Evolutionary conservation across 768 basidiomycete species (phyloP), one percentile per base, ranked within the genome.

Genomic region (Ephemerocybe angulata): DNA sequence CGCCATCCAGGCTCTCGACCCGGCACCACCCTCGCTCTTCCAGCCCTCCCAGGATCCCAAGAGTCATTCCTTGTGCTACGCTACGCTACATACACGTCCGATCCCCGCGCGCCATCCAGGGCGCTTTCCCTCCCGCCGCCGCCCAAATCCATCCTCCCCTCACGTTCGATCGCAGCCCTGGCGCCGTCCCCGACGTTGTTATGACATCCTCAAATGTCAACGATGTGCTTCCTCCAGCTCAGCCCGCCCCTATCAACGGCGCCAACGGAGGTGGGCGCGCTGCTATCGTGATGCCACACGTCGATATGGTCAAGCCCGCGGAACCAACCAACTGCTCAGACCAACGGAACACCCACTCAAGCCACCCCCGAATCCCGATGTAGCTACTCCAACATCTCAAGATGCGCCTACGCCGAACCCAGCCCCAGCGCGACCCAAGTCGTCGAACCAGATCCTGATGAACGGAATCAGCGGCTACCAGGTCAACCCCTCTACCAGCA

Each of bases 1-100:
- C 82, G 95, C 61, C 88, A 85, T 67, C 83, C 79, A 13, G 92
- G 40, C n/a, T 53, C 19, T 35, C 65, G 47, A 54, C 55, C 27
- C 52, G 50, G 48, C 44, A 53, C 51, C 55, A 60, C n/a, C n/a
- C n/a, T n/a, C 53, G 93, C 81, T 15, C 19, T 22, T 38, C 2
- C 41, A 43, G 50, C 22, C 4, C 21, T 29, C 54, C 60, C 25
- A 22, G 25, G 21, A 24, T 42, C 54, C 51, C 25, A 41, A 35
- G 4, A 31, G 40, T 49, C 27, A 38, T 33, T 28, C n/a, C n/a
- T n/a, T n/a, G n/a, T n/a, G n/a, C n/a, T n/a, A n/a, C n/a, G n/a
- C n/a, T n/a, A n/a, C n/a, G n/a, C n/a, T n/a, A n/a, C n/a, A n/a
- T n/a, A n/a, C n/a, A n/a, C n/a, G n/a, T n/a, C n/a, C n/a, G n/a